A percentile compares a stretch with the other conserved stretches of the same genome.
Evolutionary conservation across 176 grass and related monocot species (phyloP).

Genomic region (Microstegium vimineum): DNA sequence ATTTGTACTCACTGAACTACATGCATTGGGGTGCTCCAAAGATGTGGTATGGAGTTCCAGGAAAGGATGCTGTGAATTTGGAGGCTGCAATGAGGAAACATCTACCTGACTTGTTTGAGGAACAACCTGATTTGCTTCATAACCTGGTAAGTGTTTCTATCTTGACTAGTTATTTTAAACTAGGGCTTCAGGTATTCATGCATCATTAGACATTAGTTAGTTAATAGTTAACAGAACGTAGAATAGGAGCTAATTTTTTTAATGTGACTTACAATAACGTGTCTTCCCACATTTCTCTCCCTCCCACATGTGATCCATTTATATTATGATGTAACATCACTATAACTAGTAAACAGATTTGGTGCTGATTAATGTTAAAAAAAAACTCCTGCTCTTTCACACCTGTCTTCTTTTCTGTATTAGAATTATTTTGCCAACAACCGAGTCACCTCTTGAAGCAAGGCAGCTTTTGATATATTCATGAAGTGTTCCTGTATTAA

Average conservation of each 20-base stretch:
- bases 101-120: conserved; percentile 79
- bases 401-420: background rate
- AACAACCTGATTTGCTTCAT: conserved; percentile 96
- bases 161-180: background rate
- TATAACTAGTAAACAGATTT: background rate
- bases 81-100: conserved; percentile 86
- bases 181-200: background rate
- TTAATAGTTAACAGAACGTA: background rate
- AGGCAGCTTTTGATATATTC: background rate
- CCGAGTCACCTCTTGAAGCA: background rate
- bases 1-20: conserved; percentile 95
- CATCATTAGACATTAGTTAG: background rate
- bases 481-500: background rate
- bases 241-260: background rate
- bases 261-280: background rate
- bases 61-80: conserved; percentile 73
- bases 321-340: background rate
- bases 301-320: background rate
- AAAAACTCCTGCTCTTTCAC: background rate
- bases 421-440: background rate
- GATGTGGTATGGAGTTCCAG: conserved; percentile 93
- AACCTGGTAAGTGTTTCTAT: conserved; percentile 62
- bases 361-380: background rate
- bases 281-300: background rate
- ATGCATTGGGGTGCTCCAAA: conserved; percentile 91